Percentiles rank a stretch among this genome's conserved stretches.
phyloP scores from a whole-genome alignment of 208 protist genomes.

The Leishmania tropica region DNA sequence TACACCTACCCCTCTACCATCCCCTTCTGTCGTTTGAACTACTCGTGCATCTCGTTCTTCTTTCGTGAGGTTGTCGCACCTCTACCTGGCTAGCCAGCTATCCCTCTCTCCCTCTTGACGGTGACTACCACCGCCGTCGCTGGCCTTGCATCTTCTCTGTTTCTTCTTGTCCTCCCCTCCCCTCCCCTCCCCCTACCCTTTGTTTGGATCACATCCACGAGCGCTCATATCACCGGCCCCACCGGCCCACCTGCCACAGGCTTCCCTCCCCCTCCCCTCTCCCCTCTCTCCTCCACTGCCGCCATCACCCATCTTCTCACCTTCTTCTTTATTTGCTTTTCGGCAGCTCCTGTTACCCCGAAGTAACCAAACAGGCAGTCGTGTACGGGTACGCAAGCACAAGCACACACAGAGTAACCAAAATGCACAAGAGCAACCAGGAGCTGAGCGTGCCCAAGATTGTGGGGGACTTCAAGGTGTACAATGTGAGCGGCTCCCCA shows the following conservation, averaged over 20 bases:
- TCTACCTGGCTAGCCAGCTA: no score
- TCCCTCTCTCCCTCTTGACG: neutral
- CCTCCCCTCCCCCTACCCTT: neutral
- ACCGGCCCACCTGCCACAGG: neutral
- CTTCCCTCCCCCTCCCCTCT: neutral
- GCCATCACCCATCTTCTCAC: neutral
- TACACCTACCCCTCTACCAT: no score
- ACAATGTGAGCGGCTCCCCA: constrained; percentile 79
- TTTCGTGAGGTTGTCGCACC: no score
- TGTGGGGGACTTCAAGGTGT: constrained; percentile 87
- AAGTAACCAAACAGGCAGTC: neutral
- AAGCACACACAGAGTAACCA: constrained; percentile 62
- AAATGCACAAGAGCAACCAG: constrained; percentile 89
- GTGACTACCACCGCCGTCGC: neutral
- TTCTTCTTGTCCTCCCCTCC: neutral
- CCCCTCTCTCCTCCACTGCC: neutral
- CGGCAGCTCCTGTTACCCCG: neutral
- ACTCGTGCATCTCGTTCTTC: no score
- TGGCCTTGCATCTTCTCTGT: neutral
- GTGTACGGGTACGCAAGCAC: constrained; percentile 43
- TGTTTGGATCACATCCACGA: neutral
- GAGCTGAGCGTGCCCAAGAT: constrained; percentile 81
- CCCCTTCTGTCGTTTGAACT: no score
- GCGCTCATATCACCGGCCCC: neutral
- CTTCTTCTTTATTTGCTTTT: neutral